Evolutionary conservation across 164 flowering plant genomes (phyloP), one percentile per base, ranked within the genome.

Genomic region (Taxillus chinensis): DNA sequence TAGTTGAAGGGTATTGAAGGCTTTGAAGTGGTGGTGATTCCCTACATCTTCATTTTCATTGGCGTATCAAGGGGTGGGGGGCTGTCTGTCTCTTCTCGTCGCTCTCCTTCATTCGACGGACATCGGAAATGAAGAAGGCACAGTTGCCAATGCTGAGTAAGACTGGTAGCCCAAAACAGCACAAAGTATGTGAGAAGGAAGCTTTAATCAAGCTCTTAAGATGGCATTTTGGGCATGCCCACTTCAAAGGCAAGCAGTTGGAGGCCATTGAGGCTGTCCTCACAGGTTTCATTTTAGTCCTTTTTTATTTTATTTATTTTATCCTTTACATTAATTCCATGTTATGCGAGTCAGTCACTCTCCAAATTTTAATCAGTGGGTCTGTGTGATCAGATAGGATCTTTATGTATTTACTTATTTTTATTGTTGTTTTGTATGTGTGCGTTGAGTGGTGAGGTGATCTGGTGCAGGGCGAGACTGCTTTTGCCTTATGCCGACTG

Each of bases 401-500:
- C 9, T 8, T 9, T 43, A 6, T 43, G 7, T 43, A 43, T 43
- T 43, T 43, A 6, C 46, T 43, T 43, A 6, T 43, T 9, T 43
- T 9, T 43, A 9, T 43, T 43, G 46, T 43, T 1, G 51, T 4
- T 48, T 3, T 11, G 9, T 48, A 7, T 48, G 51, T 51, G 54
- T 14, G 3, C 15, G 27, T 4, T 51, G 27, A 27, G 27, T 27
- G 27, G 27, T 27, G 27, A 27, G 27, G 27, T 27, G 54, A 15
- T 51, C 2, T 15, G 5, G 5, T 75, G 61, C 68, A 92, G 98
- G 98, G 64, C 80, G 85, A 63, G 96, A 92, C 75, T 87, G 93
- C 67, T 89, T 92, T 62, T 92, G 98, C 75, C 82, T 87, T 45
- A 89, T 92, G 96, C 95, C 98, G 59, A 92, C 98, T 49, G 96